Evolutionary conservation across 306 rosid species (phyloP).

Genomic region (Prosopis cineraria): DNA sequence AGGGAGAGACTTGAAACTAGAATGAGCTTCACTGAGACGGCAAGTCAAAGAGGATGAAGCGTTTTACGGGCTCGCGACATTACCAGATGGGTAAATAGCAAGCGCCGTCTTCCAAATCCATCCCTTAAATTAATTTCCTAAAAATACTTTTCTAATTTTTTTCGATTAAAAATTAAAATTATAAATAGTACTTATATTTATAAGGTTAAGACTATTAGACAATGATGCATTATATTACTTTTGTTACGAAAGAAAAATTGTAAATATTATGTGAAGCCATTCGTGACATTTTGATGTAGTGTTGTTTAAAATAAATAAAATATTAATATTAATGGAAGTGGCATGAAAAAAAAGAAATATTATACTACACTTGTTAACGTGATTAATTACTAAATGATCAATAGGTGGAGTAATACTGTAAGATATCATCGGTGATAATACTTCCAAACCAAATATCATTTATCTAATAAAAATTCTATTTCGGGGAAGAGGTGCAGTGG

Average conservation of each 20-base stretch:
- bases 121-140: neutral
- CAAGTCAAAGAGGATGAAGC: conserved; percentile 35
- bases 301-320: neutral
- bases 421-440: neutral
- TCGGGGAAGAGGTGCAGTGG: neutral
- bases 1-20: neutral
- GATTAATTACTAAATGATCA: neutral
- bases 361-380: neutral
- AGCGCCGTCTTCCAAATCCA: neutral
- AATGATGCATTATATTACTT: neutral
- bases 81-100: neutral
- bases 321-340: neutral
- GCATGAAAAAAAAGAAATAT: neutral
- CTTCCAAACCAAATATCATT: neutral
- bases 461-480: neutral
- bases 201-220: neutral
- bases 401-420: too few relatives aligned
- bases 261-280: neutral
- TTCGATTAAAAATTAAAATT: neutral
- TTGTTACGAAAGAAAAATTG: neutral
- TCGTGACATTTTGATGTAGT: neutral
- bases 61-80: neutral
- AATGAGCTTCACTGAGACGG: conserved; percentile 39
- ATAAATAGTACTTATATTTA: neutral
- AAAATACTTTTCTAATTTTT: neutral